A percentile compares a stretch with the other conserved stretches of the same genome.
Conservation (phyloP, 1,139 yeast genomes). For the Suhomyces choctaworum region DNA sequence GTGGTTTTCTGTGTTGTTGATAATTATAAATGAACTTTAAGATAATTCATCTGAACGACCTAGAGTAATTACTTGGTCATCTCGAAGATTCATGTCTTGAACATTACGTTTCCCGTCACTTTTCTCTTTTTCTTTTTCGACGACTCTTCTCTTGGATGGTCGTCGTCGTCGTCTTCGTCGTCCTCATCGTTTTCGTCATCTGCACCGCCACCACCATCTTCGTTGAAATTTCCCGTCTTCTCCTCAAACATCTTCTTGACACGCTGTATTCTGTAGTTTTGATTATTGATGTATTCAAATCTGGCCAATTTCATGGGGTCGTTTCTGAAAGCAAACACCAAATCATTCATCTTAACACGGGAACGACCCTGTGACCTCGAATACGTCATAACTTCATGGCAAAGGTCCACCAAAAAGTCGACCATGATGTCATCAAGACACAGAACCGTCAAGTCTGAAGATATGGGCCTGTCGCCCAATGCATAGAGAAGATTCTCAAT, state of each 20-base stretch:
- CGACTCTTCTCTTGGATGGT: conserved; percentile 6
- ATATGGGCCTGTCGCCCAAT: conserved; percentile 81
- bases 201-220: conserved; percentile 12
- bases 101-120: conserved; percentile 15
- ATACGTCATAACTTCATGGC: conserved; percentile 39
- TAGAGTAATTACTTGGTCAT: too few relatives aligned
- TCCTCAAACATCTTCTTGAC: conserved; percentile 85
- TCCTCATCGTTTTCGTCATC: conserved; percentile 15
- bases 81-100: conserved; percentile 8
- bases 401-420: conserved; percentile 69
- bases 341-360: conserved; percentile 82
- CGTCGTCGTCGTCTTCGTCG: conserved; percentile 18
- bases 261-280: conserved; percentile 72
- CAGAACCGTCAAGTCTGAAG: conserved; percentile 73
- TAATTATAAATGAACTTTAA: too few relatives aligned
- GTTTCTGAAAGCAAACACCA: conserved; percentile 78
- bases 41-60: too few relatives aligned
- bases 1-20: too few relatives aligned
- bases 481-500: conserved; percentile 78
- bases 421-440: conserved; percentile 82
- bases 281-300: conserved; percentile 72
- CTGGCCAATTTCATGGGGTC: conserved; percentile 86
- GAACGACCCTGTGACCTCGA: conserved; percentile 50
- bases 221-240: conserved; percentile 23
- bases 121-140: conserved; percentile 18